A percentile compares a stretch with the other conserved stretches of the same genome.
phyloP scores from a whole-genome alignment of 2,329 filamentous ascomycete species.

The Bertia moriformis region DNA sequence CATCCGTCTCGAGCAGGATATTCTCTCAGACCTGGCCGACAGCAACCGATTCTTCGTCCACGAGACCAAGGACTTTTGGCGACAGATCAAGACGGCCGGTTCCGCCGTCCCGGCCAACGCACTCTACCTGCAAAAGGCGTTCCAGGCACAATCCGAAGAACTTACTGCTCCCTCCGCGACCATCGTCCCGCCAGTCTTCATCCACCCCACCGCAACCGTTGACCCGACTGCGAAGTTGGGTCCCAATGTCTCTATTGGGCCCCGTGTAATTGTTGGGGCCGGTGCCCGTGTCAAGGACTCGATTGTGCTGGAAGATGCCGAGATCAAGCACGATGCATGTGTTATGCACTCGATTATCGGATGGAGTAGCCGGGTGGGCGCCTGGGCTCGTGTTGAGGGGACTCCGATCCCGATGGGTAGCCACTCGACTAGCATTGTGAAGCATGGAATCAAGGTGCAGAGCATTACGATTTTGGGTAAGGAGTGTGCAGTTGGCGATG shows the following conservation, averaged over 20 bases:
- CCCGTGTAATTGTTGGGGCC: conserved; percentile 70
- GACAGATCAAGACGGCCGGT: conserved; percentile 97
- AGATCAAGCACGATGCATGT: conserved; percentile 94
- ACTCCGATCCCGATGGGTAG: conserved; percentile 76
- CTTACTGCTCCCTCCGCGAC: conserved; percentile 71
- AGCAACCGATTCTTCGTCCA: conserved; percentile 97
- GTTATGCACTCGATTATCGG: conserved; percentile 92
- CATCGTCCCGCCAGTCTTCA: conserved; percentile 85
- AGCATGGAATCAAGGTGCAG: conserved; percentile 97
- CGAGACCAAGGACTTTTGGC: conserved; percentile 98
- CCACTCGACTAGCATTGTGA: conserved; percentile 87
- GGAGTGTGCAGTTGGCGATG: conserved; percentile 85
- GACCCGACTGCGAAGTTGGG: conserved; percentile 93
- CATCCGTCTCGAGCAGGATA: conserved; percentile 91
- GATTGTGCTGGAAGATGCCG: conserved; percentile 84
- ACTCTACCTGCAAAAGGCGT: conserved; percentile 86
- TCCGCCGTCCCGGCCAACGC: conserved; percentile 94
- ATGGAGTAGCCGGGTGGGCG: conserved; percentile 87
- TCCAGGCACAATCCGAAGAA: conserved; percentile 69
- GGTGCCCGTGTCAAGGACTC: conserved; percentile 90
- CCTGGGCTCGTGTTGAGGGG: conserved; percentile 96
- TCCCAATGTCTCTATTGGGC: conserved; percentile 89
- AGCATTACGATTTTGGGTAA: conserved; percentile 95
- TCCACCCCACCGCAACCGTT: conserved; percentile 79
- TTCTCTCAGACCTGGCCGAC: conserved; percentile 85